Conservation (phyloP, 2,329 filamentous ascomycete genomes). For the Epicoccum sorghinum region DNA sequence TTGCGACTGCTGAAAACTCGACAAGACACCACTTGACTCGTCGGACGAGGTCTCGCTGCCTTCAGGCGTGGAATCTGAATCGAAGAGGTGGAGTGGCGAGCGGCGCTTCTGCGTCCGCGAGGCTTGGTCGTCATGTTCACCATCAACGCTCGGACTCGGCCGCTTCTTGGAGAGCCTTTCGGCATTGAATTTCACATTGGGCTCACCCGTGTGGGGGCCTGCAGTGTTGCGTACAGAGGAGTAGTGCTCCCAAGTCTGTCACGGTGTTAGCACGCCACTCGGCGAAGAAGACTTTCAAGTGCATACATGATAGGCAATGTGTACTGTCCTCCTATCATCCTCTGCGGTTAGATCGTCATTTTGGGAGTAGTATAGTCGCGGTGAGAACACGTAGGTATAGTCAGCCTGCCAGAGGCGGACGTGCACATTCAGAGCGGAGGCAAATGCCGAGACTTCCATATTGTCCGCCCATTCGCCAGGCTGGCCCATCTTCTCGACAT, state of each 20-base stretch:
- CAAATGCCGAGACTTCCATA: slow-evolving; percentile 71
- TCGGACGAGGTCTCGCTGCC: slow-evolving; percentile 45
- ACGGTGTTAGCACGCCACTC: slow-evolving; percentile 24
- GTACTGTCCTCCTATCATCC: slow-evolving; percentile 51
- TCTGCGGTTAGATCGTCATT: slow-evolving; percentile 37
- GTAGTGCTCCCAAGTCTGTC: slow-evolving; percentile 68
- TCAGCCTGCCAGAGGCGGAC: slow-evolving; percentile 67
- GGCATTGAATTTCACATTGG: slow-evolving; percentile 51
- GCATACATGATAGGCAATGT: slow-evolving; percentile 70
- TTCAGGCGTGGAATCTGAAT: slow-evolving; percentile 48
- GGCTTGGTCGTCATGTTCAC: slow-evolving; percentile 57
- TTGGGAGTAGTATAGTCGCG: slow-evolving; percentile 41
- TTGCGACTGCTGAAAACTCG: slow-evolving; percentile 33
- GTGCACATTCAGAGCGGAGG: slow-evolving; percentile 64
- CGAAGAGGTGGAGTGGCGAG: slow-evolving; percentile 53
- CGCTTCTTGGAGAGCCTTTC: slow-evolving; percentile 48
- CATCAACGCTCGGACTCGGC: slow-evolving; percentile 59
- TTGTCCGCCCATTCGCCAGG: slow-evolving; percentile 69
- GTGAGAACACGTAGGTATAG: slow-evolving; percentile 58
- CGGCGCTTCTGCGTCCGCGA: slow-evolving; percentile 61
- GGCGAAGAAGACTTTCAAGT: neutral
- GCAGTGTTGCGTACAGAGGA: slow-evolving; percentile 67
- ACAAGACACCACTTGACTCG: slow-evolving; percentile 38
- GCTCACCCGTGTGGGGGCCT: slow-evolving; percentile 64
- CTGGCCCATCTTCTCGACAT: slow-evolving; percentile 65